Conservation (phyloP, 805 yeast species). For the Candida insectorum region DNA sequence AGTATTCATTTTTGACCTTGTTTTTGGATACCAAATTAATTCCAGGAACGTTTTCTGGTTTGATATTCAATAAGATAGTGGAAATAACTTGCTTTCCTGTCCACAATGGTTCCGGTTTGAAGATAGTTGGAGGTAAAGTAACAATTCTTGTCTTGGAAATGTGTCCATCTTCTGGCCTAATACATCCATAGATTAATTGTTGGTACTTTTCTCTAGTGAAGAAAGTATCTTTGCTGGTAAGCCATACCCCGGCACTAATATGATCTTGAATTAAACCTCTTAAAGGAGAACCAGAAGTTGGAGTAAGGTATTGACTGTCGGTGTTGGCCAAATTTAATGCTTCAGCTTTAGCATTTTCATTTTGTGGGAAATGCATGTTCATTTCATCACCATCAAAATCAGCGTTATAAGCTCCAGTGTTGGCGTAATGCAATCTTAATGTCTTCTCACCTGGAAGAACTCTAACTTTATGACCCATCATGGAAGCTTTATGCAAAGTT, state of each 20-base stretch:
- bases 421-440: constrained; percentile 93
- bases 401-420: constrained; percentile 98
- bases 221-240: constrained; percentile 87
- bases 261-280: constrained; percentile 99
- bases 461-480: constrained; percentile 99
- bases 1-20: constrained; percentile 90
- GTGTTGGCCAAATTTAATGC: constrained; percentile 94
- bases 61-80: constrained; percentile 84
- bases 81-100: constrained; percentile 97
- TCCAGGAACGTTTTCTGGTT: constrained; percentile 88
- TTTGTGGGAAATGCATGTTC: constrained; percentile 99
- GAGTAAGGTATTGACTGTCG: constrained; percentile 95
- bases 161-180: constrained; percentile 97
- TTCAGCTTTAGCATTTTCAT: constrained; percentile 95
- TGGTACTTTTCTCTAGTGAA: constrained; percentile 91
- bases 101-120: constrained; percentile 90
- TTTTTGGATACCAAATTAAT: constrained; percentile 78
- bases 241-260: constrained; percentile 98
- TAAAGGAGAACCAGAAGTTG: constrained; percentile 96
- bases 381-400: constrained; percentile 99
- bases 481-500: constrained; percentile 96
- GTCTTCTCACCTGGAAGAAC: constrained; percentile 98
- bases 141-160: constrained; percentile 62
- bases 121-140: constrained; percentile 85
- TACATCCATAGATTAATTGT: constrained; percentile 88